Evolutionary conservation across 352 stramenopile species (phyloP).

Genomic region (Pythium dissotocum): DNA sequence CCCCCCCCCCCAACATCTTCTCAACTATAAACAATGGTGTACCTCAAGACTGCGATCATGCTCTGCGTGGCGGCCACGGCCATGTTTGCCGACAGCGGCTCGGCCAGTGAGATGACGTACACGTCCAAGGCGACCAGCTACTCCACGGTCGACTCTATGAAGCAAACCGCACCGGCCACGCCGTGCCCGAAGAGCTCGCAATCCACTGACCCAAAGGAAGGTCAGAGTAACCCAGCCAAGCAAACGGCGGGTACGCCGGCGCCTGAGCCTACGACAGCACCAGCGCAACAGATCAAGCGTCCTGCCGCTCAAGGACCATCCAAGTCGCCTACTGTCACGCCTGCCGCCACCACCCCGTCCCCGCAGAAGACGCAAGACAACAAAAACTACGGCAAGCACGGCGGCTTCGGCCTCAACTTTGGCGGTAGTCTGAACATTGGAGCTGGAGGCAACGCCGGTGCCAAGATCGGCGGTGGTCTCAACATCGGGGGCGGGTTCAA

Average conservation of each 20-base stretch:
- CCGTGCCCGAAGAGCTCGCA: not conserved
- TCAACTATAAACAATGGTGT: slow-evolving; percentile 2
- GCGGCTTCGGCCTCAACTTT: no score
- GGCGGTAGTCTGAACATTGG: not conserved
- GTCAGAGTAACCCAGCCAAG: not conserved
- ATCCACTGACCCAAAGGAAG: not conserved
- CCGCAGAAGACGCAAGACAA: not conserved
- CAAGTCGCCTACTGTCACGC: not conserved
- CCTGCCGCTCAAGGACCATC: not conserved
- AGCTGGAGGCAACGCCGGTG: not conserved
- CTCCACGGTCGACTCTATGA: not conserved
- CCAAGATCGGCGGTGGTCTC: not conserved
- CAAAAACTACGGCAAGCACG: not conserved
- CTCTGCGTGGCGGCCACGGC: not conserved
- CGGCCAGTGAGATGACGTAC: not conserved
- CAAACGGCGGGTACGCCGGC: not conserved
- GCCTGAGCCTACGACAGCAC: not conserved
- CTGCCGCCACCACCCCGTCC: not conserved
- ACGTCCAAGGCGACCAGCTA: not conserved
- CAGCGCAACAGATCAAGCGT: not conserved
- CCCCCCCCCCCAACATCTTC: not conserved
- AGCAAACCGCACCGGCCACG: not conserved
- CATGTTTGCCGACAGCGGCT: not conserved
- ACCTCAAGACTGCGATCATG: slow-evolving; percentile 9
- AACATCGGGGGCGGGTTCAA: not conserved